Base-by-base conservation (phyloP, 768 basidiomycete genomes). In the Amanita brunnescens region DNA sequence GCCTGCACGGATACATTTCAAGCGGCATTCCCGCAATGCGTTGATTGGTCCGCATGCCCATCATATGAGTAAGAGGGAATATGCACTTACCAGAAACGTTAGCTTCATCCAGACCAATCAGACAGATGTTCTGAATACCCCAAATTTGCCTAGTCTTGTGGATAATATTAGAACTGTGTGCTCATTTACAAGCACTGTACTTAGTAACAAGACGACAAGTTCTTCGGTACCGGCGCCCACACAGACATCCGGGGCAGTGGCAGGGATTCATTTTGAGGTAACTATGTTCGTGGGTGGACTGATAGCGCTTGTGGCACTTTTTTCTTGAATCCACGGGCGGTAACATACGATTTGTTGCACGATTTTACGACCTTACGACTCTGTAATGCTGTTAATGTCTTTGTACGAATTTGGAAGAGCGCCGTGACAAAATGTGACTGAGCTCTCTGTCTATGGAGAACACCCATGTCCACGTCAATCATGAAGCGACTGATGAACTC, bases 1-100 rank as follows among this genome's bases (percentile, higher is more conserved):
- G 72, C 81, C 4, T 86, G 84, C 59, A 68, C 72, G 2, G 69
- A 72, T 51, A 69, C 69, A 0, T 72, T 71, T 56, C 70, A 73
- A 55, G 61, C 72, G 16, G 67, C 62, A 3, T 74, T 76, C 64
- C 82, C 82, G 33, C 80, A 85, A 68, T 86, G 82, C 53, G 79
- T 79, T 34, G 81, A 85, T 59, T 85, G 83, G 80, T 82, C 46
- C 37, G 70, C 23, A 29, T 47, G 34, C 30, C 21, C 33, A 26
- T 13, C 56, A 21, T 23, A 32, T 20, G 48, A 2, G n/a, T 14
- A 30, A 6, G 18, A 30, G 40, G 42, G 42, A 12, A 41, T 20
- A 24, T 16, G 41, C 81, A 80, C 24, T 42, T 18, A 42, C 10
- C 41, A 62, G 83, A 83, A 63, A 69, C 26, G 26, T 73, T 52